Evolutionary conservation across 371 early-diverging fungal genomes (phyloP).

Genomic region (Mortierella polycephala): DNA sequence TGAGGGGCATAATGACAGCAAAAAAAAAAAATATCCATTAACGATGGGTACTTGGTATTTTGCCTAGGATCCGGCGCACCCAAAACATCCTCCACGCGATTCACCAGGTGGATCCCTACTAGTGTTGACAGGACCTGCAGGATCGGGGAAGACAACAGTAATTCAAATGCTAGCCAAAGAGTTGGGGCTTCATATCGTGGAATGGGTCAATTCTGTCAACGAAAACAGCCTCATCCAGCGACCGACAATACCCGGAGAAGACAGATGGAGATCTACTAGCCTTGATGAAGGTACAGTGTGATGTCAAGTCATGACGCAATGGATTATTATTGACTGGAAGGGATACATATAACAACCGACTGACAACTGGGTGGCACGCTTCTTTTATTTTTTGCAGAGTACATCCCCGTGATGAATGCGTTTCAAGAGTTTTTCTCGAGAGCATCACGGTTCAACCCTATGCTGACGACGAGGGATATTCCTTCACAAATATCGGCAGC

Average conservation of each 20-base stretch:
- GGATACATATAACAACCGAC: too few relatives aligned
- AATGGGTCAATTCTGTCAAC: conserved; percentile 77
- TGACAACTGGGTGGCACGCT: not conserved
- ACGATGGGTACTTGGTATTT: too few relatives aligned
- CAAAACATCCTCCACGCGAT: not conserved
- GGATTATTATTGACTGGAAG: too few relatives aligned
- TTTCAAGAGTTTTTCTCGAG: conserved; percentile 57
- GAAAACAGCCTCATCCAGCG: conserved; percentile 41
- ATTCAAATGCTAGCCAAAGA: conserved; percentile 66
- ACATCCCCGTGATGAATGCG: conserved; percentile 54
- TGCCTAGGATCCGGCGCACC: too few relatives aligned
- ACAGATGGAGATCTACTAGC: conserved; percentile 11
- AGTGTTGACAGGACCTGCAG: conserved; percentile 78
- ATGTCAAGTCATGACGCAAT: too few relatives aligned
- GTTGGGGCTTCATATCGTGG: conserved; percentile 67
- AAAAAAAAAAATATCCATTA: too few relatives aligned
- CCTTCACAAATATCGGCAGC: not conserved
- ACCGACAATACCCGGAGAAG: conserved; percentile 24
- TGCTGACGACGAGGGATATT: conserved; percentile 4
- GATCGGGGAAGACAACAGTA: conserved; percentile 77
- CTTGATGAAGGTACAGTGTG: conserved; percentile 39
- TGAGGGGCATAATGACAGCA: not conserved
- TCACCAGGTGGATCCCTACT: conserved; percentile 55
- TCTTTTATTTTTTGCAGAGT: conserved; percentile 21
- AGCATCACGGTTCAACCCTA: conserved; percentile 47